Percentiles rank a stretch among this genome's conserved stretches.
Conservation (phyloP, 2,329 filamentous ascomycete species). For the Calonectria henricotiae region DNA sequence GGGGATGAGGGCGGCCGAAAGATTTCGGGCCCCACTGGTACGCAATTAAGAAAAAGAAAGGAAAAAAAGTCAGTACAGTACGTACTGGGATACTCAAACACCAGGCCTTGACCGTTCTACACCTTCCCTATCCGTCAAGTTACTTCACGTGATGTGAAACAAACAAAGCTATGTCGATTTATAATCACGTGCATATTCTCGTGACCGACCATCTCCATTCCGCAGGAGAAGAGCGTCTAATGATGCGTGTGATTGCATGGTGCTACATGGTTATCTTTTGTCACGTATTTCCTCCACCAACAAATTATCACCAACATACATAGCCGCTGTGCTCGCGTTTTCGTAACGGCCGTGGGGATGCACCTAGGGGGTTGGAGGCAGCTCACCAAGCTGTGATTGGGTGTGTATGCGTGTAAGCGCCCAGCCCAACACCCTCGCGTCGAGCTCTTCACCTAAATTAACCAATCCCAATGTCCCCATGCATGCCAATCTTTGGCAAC, state of each 20-base stretch:
- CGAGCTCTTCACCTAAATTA: conserved; percentile 20
- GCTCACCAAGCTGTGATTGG: conserved; percentile 43
- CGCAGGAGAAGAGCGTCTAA: background rate
- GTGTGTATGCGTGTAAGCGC: conserved; percentile 44
- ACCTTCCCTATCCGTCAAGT: conserved; percentile 23
- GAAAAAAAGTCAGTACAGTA: conserved; percentile 15
- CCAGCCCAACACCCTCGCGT: conserved; percentile 38
- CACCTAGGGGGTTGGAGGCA: conserved; percentile 33
- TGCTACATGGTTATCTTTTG: conserved; percentile 18
- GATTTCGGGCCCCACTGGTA: conserved; percentile 47
- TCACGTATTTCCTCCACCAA: conserved; percentile 32
- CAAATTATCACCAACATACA: conserved; percentile 33
- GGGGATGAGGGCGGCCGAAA: conserved; percentile 42
- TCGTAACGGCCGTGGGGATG: conserved; percentile 38
- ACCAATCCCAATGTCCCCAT: conserved; percentile 44
- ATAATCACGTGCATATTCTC: background rate
- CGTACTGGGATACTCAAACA: conserved; percentile 7
- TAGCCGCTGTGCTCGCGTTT: conserved; percentile 46
- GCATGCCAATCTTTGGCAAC: conserved; percentile 40
- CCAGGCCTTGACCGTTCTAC: background rate
- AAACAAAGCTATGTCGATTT: background rate
- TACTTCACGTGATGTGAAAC: background rate
- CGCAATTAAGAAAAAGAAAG: conserved; percentile 21
- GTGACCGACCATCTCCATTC: background rate
- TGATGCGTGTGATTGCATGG: conserved; percentile 24